Conservation (phyloP, 164 flowering plant genomes). For the Dillenia suffruticosa region DNA sequence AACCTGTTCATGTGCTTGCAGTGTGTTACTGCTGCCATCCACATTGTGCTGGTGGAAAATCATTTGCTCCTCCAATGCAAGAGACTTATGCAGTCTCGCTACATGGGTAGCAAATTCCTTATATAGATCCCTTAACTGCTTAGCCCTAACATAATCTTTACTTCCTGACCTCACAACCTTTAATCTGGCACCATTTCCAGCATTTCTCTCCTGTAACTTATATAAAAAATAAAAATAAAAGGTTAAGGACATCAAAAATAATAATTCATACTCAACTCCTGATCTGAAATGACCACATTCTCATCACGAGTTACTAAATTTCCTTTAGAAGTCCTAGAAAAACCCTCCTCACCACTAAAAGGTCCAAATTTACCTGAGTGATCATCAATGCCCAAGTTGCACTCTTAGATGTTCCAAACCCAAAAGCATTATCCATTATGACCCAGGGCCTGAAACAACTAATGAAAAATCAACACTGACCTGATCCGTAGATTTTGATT, state of each 20-base stretch:
- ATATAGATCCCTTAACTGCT: constrained; percentile 18
- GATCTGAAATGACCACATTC: neutral
- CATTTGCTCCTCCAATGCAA: constrained; percentile 22
- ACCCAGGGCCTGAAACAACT: constrained; percentile 43
- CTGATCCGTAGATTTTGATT: too few relatives aligned
- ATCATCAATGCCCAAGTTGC: constrained; percentile 8
- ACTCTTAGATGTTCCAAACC: constrained; percentile 6
- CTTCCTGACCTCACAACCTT: constrained; percentile 26
- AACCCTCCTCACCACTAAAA: neutral
- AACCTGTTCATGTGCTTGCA: too few relatives aligned
- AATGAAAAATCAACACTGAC: neutral
- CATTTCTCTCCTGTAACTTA: neutral
- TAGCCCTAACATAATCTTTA: constrained; percentile 25
- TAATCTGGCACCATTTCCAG: constrained; percentile 6
- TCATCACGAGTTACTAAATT: neutral
- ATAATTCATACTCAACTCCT: neutral
- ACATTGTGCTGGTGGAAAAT: constrained; percentile 2
- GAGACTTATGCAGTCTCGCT: constrained; percentile 16
- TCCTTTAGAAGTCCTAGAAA: neutral
- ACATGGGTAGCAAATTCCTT: constrained; percentile 22
- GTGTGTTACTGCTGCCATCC: too few relatives aligned
- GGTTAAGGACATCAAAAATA: neutral
- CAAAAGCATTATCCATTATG: constrained; percentile 11
- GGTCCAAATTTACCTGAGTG: constrained; percentile 18
- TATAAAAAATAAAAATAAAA: constrained; percentile 3